phyloP scores from a whole-genome alignment of 106 monocot species.

The Vanilla planifolia region DNA sequence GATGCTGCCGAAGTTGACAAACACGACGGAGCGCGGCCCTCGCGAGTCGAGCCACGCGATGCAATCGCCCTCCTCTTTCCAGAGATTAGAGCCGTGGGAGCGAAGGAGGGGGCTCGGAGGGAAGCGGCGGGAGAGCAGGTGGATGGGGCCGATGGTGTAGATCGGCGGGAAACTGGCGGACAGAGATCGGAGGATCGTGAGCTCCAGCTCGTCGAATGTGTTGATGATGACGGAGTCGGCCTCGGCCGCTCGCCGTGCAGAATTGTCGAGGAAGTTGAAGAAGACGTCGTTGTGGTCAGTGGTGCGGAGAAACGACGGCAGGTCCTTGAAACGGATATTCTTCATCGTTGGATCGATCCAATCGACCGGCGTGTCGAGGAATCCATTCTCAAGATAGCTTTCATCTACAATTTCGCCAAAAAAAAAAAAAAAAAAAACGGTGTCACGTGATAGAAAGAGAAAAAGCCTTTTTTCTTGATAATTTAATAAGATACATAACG shows the following conservation, averaged over 20 bases:
- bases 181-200: slow-evolving; percentile 22
- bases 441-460: too few relatives aligned
- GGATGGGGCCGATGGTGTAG: slow-evolving; percentile 38
- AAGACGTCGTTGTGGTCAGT: slow-evolving; percentile 22
- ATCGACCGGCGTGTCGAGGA: slow-evolving; percentile 31
- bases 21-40: slow-evolving; percentile 11
- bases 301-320: slow-evolving; percentile 35
- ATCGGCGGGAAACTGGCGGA: slow-evolving; percentile 22
- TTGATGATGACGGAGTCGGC: slow-evolving; percentile 42
- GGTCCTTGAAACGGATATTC: slow-evolving; percentile 31
- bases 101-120: background rate
- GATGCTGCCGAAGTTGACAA: slow-evolving; percentile 30
- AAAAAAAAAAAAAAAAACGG: too few relatives aligned
- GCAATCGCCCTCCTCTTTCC: slow-evolving; percentile 21
- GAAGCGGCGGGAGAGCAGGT: slow-evolving; percentile 7
- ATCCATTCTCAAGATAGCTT: slow-evolving; percentile 26
- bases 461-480: background rate
- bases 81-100: slow-evolving; percentile 10
- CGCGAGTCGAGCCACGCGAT: slow-evolving; percentile 12
- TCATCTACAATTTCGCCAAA: slow-evolving; percentile 11
- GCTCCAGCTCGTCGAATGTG: slow-evolving; percentile 52
- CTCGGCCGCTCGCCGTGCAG: background rate
- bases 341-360: slow-evolving; percentile 39
- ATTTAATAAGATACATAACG: background rate
- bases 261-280: slow-evolving; percentile 14